These are phyloP conservation scores for Gossypium herbaceum DNA, from an alignment of 345 rosid genomes.

Conservation along the genomic window DNA sequence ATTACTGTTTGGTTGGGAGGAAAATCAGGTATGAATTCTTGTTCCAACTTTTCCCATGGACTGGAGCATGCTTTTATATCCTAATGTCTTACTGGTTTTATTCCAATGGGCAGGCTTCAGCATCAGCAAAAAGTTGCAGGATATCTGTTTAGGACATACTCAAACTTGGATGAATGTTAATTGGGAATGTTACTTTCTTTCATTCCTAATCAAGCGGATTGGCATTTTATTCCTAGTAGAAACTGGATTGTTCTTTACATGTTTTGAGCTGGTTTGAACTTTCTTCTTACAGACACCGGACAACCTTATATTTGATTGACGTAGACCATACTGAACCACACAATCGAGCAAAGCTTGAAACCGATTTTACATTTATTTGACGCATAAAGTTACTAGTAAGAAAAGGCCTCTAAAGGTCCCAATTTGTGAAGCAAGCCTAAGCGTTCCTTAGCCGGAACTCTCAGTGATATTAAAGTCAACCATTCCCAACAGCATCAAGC, in stretches of 20 bases:
- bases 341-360: not conserved
- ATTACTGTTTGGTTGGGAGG: slow-evolving; percentile 9
- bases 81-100: not conserved
- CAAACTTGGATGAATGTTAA: not conserved
- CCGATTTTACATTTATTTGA: not conserved
- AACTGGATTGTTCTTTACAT: not conserved
- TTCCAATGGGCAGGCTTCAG: not conserved
- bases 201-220: not conserved
- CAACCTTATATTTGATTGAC: slow-evolving; percentile 2
- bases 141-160: not conserved
- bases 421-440: too few relatives aligned
- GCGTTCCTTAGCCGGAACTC: too few relatives aligned
- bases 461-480: too few relatives aligned
- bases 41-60: not conserved
- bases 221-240: not conserved
- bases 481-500: too few relatives aligned
- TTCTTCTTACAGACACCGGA: slow-evolving; percentile 18
- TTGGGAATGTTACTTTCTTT: not conserved
- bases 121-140: not conserved
- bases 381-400: not conserved
- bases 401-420: too few relatives aligned
- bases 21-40: slow-evolving; percentile 11
- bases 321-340: not conserved
- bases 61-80: not conserved
- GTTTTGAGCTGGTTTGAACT: slow-evolving; percentile 21